phyloP scores from a whole-genome alignment of 805 yeast genomes.

The Metschnikowia cerradonensis region DNA sequence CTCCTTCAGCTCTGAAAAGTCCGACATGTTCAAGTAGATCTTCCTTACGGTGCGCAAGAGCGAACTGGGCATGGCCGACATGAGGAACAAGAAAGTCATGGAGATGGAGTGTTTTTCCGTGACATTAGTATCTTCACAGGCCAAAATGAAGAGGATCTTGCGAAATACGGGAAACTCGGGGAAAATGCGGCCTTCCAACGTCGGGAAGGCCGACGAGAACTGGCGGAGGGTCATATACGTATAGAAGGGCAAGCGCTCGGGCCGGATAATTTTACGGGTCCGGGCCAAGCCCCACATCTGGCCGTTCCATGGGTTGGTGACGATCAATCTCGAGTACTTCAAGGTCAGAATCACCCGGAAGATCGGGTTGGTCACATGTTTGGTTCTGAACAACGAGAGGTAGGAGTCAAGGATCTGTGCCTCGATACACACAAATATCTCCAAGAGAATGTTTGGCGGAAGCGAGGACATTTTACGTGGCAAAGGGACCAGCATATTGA shows the following conservation, averaged over 20 bases:
- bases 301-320: conserved; percentile 7
- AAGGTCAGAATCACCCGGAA: conserved; percentile 6
- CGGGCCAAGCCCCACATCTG: conserved; percentile 6
- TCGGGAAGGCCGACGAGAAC: not conserved
- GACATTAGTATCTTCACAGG: conserved; percentile 1
- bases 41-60: conserved; percentile 3
- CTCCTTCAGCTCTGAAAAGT: not conserved
- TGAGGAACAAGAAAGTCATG: not conserved
- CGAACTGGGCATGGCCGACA: conserved; percentile 2
- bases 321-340: conserved; percentile 4
- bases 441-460: conserved; percentile 1
- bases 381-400: not conserved
- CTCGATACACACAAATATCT: conserved; percentile 3
- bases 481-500: not conserved
- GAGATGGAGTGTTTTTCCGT: not conserved
- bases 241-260: conserved; percentile 3
- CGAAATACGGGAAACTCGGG: conserved; percentile 4
- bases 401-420: not conserved
- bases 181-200: not conserved
- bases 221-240: conserved; percentile 3
- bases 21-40: not conserved
- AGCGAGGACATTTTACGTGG: not conserved
- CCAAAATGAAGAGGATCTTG: conserved; percentile 1
- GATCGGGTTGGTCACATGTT: not conserved
- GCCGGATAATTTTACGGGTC: conserved; percentile 1